Base-by-base conservation (phyloP, 352 stramenopile genomes). In the Phytophthora pini region DNA sequence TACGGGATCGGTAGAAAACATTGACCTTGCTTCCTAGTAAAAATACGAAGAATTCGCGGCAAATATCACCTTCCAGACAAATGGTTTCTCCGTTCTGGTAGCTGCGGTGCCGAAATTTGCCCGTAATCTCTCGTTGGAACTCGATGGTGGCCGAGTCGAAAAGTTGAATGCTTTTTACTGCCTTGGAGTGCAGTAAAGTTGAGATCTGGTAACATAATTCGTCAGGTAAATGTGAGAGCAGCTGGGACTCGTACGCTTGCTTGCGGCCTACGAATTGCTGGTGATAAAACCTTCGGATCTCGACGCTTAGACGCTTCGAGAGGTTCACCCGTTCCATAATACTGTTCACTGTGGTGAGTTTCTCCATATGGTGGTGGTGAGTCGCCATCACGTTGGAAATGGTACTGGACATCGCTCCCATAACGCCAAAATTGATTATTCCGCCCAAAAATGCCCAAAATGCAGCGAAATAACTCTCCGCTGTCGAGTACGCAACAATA, bases 341-440 rank as follows among this genome's bases (percentile, higher is more conserved):
- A 0, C 73, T 65, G 45, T 92, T 90, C 9, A 88, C 67, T 6
- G 68, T 63, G 34, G 87, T 89, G 41, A 92, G 66, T 27, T 80
- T 82, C 44, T 93, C 82, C 44, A 87, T 71, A 40, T 87, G 69
- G 13, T 90, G 77, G 27, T 80, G 82, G 47, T 79, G 76, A 2
- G 68, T 58, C 0, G 80, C 79, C 13, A 79, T 74, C 7, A 84
- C 47, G 50, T 90, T 87, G 0, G 84, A 86, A 32, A 92, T 90
- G 32, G 87, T 81, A 44, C 79, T 89, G 1, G 84, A 93, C 77
- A 93, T 92, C 0, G 77, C 81, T 3, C 81, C 80, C 3, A 92
- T 77, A 5, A 92, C 82, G 11, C 76, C 81, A 70, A 88, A 93
- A 63, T 92, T 92, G 55, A 92, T 93, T 36, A 92, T 81, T 0